These are phyloP conservation scores for Solanum hybrid DNA, from an alignment of 305 asterid genomes.

Conservation along the genomic window DNA sequence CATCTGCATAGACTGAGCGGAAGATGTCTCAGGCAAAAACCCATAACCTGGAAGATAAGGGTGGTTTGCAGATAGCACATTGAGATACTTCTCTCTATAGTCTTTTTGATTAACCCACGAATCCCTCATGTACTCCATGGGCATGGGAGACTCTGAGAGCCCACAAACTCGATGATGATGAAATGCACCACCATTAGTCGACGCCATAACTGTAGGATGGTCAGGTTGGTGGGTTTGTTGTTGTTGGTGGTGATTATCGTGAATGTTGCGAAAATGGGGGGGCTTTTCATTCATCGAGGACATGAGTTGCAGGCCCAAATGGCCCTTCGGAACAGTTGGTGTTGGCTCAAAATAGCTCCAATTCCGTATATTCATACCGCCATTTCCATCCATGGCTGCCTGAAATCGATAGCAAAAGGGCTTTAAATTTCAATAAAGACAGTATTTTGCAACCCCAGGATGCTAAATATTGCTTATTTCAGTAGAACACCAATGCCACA, in stretches of 20 bases:
- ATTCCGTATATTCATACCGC: conserved; percentile 36
- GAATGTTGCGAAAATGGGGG: conserved; percentile 37
- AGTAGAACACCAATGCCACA: conserved; percentile 8
- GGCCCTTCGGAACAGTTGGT: conserved; percentile 25
- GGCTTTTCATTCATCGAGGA: conserved; percentile 50
- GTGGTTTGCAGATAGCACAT: conserved; percentile 30
- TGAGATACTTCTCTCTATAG: conserved; percentile 36
- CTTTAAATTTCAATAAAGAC: conserved; percentile 13
- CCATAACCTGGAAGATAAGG: conserved; percentile 43
- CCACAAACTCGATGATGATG: conserved; percentile 68
- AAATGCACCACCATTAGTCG: conserved; percentile 46
- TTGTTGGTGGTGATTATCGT: conserved; percentile 1
- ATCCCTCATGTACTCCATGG: conserved; percentile 34
- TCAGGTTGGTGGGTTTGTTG: conserved; percentile 24
- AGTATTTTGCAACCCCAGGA: conserved; percentile 1
- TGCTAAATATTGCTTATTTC: conserved; percentile 10
- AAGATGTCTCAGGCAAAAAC: conserved; percentile 42
- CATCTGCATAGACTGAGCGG: conserved; percentile 44
- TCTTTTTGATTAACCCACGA: conserved; percentile 35
- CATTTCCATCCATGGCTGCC: conserved; percentile 58
- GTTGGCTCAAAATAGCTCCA: conserved; percentile 47
- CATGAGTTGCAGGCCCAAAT: conserved; percentile 53
- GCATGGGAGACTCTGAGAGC: conserved; percentile 31
- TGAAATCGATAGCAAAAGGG: conserved; percentile 3
- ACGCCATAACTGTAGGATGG: conserved; percentile 34